phyloP scores from a whole-genome alignment of 495 filamentous ascomycete genomes.

The Cercophora sp. region DNA sequence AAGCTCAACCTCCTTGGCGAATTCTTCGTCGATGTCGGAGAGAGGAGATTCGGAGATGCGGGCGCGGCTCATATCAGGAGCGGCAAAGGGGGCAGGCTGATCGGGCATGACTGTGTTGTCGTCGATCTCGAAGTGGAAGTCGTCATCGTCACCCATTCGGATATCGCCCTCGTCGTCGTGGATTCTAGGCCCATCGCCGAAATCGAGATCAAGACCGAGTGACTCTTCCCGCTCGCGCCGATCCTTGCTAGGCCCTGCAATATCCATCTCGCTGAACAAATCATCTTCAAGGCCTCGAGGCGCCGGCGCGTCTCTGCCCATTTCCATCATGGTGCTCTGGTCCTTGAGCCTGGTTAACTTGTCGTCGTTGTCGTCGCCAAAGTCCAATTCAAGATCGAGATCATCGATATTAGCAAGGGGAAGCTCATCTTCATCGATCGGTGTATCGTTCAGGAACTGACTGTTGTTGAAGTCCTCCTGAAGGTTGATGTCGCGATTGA shows the following conservation, averaged over 20 bases:
- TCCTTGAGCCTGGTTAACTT: slow-evolving; percentile 39
- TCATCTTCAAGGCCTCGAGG: slow-evolving; percentile 66
- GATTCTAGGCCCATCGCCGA: slow-evolving; percentile 50
- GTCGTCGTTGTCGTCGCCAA: slow-evolving; percentile 54
- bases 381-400: slow-evolving; percentile 55
- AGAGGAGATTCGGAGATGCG: slow-evolving; percentile 66
- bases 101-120: slow-evolving; percentile 46
- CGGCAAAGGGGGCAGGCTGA: slow-evolving; percentile 19
- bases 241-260: slow-evolving; percentile 46
- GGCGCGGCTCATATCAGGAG: slow-evolving; percentile 42
- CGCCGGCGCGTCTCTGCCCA: slow-evolving; percentile 73
- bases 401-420: slow-evolving; percentile 52
- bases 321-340: slow-evolving; percentile 77
- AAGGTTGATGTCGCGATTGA: slow-evolving; percentile 62
- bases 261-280: slow-evolving; percentile 62
- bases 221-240: slow-evolving; percentile 37
- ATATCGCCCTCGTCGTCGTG: slow-evolving; percentile 59
- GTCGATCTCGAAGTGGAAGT: slow-evolving; percentile 47
- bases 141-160: slow-evolving; percentile 58
- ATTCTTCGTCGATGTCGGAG: slow-evolving; percentile 61
- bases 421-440: slow-evolving; percentile 50
- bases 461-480: slow-evolving; percentile 58
- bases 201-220: slow-evolving; percentile 44
- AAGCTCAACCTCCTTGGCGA: slow-evolving; percentile 48
- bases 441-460: slow-evolving; percentile 65